Conservation (phyloP, 441 rosid genomes). For the Lagerstroemia fauriei region DNA sequence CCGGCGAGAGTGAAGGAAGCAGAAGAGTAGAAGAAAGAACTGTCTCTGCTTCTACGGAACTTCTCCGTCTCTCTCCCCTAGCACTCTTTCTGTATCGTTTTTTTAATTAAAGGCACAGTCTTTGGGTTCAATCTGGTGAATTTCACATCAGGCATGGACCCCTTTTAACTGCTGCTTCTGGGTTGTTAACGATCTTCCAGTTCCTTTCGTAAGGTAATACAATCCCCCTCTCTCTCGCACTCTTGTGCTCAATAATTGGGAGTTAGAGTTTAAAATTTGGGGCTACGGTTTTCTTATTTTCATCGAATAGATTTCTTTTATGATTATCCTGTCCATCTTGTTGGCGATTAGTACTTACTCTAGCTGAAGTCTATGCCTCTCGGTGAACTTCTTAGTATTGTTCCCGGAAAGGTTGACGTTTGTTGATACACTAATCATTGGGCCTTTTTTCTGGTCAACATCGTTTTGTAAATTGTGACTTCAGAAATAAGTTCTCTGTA, state of each 20-base stretch:
- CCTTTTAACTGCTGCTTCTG: slow-evolving; percentile 5
- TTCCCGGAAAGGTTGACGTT: neutral
- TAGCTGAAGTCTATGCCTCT: neutral
- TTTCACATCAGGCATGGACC: neutral
- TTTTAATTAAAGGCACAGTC: slow-evolving; percentile 31
- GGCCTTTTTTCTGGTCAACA: neutral
- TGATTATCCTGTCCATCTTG: neutral
- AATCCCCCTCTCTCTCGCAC: neutral
- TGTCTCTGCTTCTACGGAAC: slow-evolving; percentile 71
- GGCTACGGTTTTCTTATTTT: neutral
- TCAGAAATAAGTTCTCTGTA: neutral
- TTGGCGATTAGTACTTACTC: neutral
- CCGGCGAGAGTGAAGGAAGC: slow-evolving; percentile 65
- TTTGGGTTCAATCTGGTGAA: neutral
- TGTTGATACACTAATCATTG: neutral
- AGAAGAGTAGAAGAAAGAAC: slow-evolving; percentile 71
- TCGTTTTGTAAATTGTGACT: neutral
- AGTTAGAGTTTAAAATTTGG: too few relatives aligned
- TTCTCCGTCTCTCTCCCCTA: slow-evolving; percentile 29
- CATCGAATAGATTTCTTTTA: neutral
- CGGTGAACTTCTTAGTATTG: neutral
- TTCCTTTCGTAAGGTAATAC: neutral
- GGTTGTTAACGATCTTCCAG: neutral
- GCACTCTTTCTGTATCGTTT: slow-evolving; percentile 13
- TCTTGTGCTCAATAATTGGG: neutral